Base-by-base conservation (phyloP, 2,329 filamentous ascomycete species). In the Lecanicillium sp. region DNA sequence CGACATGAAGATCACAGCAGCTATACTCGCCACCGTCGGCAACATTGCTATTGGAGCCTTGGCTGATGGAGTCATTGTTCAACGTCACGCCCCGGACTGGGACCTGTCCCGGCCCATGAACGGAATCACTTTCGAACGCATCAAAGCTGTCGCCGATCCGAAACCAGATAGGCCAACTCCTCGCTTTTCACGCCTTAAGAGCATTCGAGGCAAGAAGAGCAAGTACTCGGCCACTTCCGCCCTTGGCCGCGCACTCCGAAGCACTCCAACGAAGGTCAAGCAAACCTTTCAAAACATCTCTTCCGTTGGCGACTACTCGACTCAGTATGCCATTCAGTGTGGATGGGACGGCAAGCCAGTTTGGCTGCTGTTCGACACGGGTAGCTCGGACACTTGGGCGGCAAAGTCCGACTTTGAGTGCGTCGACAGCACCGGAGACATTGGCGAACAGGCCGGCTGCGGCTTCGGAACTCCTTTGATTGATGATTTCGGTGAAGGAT, bases 321-420 rank as follows among this genome's bases (percentile, higher is more conserved):
- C 63, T 3, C 62, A 65, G 37, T 67, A 67, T 37, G 62, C 59
- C 39, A 53, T 67, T 31, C 51, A 63, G 33, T 64, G 63, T 33
- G 47, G 40, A 4, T 67, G 63, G 63, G 62, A 65, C 27, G 54
- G 53, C 13, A 51, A 51, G 7, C 55, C 57, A 0, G 47, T 64
- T 20, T 63, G 59, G 55, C 49, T 74, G 19, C 48, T 71, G 11
- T 56, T 75, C 33, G 69, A 73, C 46, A 72, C 69, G 0, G 70
- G 67, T 17, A 71, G 68, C 48, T 63, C 68, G 16, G 70, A 75
- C 43, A 73, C 70, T 1, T 74, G 70, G 70, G 59, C 63, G 2
- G 60, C 61, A 25, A 54, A 56, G 9, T 50, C 48, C 1, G 56
- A 59, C 20, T 71, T 70, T 43, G 49, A 52, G 31, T 74, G 70